Conservation (phyloP, 2,329 filamentous ascomycete genomes). For the Fusarium lyarnte region DNA sequence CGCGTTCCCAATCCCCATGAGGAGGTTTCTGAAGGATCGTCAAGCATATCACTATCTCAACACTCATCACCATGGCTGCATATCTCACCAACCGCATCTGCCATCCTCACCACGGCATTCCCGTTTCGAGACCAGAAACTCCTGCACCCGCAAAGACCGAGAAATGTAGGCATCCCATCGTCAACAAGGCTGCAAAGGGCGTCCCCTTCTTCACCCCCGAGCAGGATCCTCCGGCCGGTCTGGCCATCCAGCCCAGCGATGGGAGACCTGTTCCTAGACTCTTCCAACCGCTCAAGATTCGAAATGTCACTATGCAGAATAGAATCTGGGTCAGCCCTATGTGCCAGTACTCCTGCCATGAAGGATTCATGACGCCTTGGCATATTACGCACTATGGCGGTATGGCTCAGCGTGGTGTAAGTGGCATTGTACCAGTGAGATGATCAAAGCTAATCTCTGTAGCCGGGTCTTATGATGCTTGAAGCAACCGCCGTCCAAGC, state of each 20-base stretch:
- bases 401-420: conserved; percentile 72
- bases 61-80: conserved; percentile 38
- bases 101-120: conserved; percentile 43
- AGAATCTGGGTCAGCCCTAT: conserved; percentile 58
- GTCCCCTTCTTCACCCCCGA: conserved; percentile 60
- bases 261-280: conserved; percentile 61
- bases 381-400: conserved; percentile 78
- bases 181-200: conserved; percentile 42
- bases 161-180: conserved; percentile 38
- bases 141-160: conserved; percentile 31
- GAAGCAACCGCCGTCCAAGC: conserved; percentile 76
- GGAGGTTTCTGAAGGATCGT: neutral
- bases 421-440: conserved; percentile 39
- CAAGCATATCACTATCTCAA: neutral
- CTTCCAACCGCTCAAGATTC: conserved; percentile 58
- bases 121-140: conserved; percentile 38
- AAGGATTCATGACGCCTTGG: conserved; percentile 74
- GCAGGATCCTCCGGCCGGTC: conserved; percentile 56
- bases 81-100: conserved; percentile 41
- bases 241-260: conserved; percentile 54
- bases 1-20: neutral
- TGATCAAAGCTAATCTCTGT: neutral
- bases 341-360: conserved; percentile 57
- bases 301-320: conserved; percentile 56
- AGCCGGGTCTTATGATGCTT: conserved; percentile 70